These are phyloP conservation scores for Phaeolepiota aurea DNA, from an alignment of 768 basidiomycete species.

Conservation along the genomic window DNA sequence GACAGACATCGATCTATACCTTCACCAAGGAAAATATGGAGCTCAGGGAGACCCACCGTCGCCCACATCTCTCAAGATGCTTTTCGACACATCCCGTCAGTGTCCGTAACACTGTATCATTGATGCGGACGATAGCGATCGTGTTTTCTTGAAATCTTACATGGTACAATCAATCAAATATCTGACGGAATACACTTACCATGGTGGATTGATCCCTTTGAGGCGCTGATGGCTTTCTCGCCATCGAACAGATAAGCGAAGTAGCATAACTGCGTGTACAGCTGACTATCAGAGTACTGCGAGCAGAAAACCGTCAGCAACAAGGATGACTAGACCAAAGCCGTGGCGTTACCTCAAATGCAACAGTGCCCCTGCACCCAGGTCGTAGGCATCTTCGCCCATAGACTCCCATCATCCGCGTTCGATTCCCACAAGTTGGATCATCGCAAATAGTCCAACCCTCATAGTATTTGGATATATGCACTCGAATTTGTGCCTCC, in stretches of 20 bases:
- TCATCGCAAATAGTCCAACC: slow-evolving; percentile 88
- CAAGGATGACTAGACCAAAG: too few species aligned
- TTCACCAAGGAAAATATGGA: slow-evolving; percentile 80
- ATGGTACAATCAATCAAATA: too few species aligned
- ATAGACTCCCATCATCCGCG: slow-evolving; percentile 93
- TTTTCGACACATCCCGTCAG: slow-evolving; percentile 59
- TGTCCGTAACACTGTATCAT: slow-evolving; percentile 38
- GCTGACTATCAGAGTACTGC: slow-evolving; percentile 75
- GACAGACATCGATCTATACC: slow-evolving; percentile 21
- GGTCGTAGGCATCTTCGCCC: slow-evolving; percentile 70
- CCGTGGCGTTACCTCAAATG: slow-evolving; percentile 76
- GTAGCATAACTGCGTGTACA: slow-evolving; percentile 90
- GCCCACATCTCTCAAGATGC: slow-evolving; percentile 81
- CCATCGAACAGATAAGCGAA: slow-evolving; percentile 72
- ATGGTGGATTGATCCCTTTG: slow-evolving; percentile 34
- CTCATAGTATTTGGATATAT: slow-evolving; percentile 79
- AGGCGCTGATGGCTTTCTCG: slow-evolving; percentile 48
- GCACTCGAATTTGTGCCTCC: slow-evolving; percentile 74
- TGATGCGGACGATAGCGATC: slow-evolving; percentile 34
- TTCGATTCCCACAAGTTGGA: slow-evolving; percentile 69
- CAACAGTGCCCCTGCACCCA: slow-evolving; percentile 62
- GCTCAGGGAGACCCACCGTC: slow-evolving; percentile 83
- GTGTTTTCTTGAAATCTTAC: slow-evolving; percentile 61
- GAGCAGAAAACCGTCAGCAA: too few species aligned
- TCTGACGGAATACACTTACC: too few species aligned